These are phyloP conservation scores for Arabidopsis hybrid DNA, from an alignment of 441 rosid species.

Conservation along the genomic window DNA sequence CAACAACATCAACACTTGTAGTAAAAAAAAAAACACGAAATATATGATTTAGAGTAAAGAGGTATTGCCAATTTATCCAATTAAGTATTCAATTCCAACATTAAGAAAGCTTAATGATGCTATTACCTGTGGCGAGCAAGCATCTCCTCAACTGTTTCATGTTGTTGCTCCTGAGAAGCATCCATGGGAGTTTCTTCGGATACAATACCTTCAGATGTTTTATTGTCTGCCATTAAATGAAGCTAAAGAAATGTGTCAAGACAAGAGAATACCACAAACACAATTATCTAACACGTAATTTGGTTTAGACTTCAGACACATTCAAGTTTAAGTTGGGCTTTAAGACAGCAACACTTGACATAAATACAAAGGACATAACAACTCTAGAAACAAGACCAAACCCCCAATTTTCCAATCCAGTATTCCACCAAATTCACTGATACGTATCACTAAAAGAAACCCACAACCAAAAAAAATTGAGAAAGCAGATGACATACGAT, in stretches of 20 bases:
- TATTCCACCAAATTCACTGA: background rate
- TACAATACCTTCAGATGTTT: background rate
- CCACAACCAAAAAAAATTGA: too few relatives aligned
- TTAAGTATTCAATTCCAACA: too few relatives aligned
- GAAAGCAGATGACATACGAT: too few relatives aligned
- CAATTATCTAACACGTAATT: background rate
- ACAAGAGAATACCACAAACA: background rate
- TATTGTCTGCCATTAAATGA: slow-evolving; percentile 23
- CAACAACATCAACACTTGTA: background rate
- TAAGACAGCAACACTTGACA: background rate
- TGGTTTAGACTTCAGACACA: slow-evolving; percentile 1
- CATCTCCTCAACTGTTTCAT: slow-evolving; percentile 44
- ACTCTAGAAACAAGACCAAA: background rate
- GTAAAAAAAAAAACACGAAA: too few relatives aligned
- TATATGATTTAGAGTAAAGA: background rate
- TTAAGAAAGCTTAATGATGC: background rate
- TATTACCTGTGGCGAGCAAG: slow-evolving; percentile 48
- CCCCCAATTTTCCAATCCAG: too few relatives aligned
- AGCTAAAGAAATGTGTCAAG: background rate
- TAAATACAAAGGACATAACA: background rate
- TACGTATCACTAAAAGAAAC: background rate
- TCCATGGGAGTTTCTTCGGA: slow-evolving; percentile 16
- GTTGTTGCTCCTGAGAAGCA: slow-evolving; percentile 32
- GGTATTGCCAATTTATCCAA: background rate
- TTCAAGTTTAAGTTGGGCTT: background rate